Base-by-base conservation (phyloP, 2,329 filamentous ascomycete species). In the Escovopsis sp. region DNA sequence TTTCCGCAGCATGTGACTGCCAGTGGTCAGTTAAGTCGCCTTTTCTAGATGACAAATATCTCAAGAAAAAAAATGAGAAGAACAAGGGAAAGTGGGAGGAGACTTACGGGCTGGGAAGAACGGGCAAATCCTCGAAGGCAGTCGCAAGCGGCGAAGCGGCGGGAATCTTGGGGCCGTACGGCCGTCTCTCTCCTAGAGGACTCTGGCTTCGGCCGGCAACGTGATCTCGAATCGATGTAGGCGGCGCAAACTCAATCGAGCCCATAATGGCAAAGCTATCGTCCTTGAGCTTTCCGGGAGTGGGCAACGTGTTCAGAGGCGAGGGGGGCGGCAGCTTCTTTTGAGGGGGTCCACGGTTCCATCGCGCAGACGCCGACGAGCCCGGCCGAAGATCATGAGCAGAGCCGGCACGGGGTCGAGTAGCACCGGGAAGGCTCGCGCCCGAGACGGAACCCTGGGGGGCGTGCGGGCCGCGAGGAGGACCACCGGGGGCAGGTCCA, bases 41-140 rank as follows among this genome's bases (percentile, higher is more conserved):
- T 15, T 2, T 2, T 15, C 15, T 15, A 15, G 15, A 15, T 15
- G 15, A 15, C 15, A 15, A 15, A 6, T 11, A 36, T 4, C 3
- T 26, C 18, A 39, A 9, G 39, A 28, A 19, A 19, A 40, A 35
- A 34, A 15, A n/a, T n/a, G n/a, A n/a, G n/a, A n/a, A n/a, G n/a
- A 38, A 38, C 15, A 23, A 23, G 2, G n/a, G 36, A 18, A 9
- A 9, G 33, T 6, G 33, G 18, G n/a, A 8, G 39, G 48, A 26
- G 48, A 82, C 84, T 82, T 77, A 89, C 77, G 91, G 87, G 72
- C 87, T 95, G 33, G 91, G 91, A 49, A 98, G 78, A 8, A 74
- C 72, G 11, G 81, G 64, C 47, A 96, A 77, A 45, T 96, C 89
- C 44, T 96, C 89, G 60, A 87, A 95, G 5, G 87, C 73, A 46